A percentile compares a stretch with the other conserved stretches of the same genome.
Evolutionary conservation across 1,284 basidiomycete genomes (phyloP).

Genomic region (Pseudozyma sp.): DNA sequence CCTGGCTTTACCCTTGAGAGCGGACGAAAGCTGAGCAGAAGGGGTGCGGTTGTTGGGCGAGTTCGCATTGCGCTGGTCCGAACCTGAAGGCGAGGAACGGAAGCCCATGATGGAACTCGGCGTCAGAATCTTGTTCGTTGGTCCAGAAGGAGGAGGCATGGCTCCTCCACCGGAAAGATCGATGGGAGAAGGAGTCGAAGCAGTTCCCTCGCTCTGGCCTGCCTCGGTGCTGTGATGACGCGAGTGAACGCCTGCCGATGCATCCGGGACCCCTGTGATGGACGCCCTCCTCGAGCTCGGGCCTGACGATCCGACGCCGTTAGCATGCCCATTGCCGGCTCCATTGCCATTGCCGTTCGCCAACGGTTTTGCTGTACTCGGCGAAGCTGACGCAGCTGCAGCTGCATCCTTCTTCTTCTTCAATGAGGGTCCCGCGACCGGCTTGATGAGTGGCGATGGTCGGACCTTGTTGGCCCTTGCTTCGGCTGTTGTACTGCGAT

Average conservation of each 20-base stretch:
- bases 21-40: neutral
- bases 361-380: constrained; percentile 24
- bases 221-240: constrained; percentile 53
- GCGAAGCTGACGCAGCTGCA: constrained; percentile 13
- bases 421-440: constrained; percentile 39
- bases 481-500: constrained; percentile 59
- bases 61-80: constrained; percentile 12
- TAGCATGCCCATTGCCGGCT: neutral
- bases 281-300: constrained; percentile 35
- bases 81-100: constrained; percentile 22
- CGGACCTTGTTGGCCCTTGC: constrained; percentile 59
- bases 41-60: constrained; percentile 17
- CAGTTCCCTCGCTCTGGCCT: constrained; percentile 55
- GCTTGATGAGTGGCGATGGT: constrained; percentile 67
- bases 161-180: constrained; percentile 45
- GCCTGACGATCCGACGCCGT: constrained; percentile 14
- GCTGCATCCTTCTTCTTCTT: constrained; percentile 45
- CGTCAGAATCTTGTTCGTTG: constrained; percentile 58
- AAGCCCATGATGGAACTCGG: constrained; percentile 67
- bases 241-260: constrained; percentile 20
- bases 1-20: constrained; percentile 30
- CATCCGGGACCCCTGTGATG: constrained; percentile 12
- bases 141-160: constrained; percentile 52
- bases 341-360: constrained; percentile 17
- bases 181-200: constrained; percentile 64